Conservation (phyloP, 2,329 filamentous ascomycete genomes). For the Knufia fluminis region DNA sequence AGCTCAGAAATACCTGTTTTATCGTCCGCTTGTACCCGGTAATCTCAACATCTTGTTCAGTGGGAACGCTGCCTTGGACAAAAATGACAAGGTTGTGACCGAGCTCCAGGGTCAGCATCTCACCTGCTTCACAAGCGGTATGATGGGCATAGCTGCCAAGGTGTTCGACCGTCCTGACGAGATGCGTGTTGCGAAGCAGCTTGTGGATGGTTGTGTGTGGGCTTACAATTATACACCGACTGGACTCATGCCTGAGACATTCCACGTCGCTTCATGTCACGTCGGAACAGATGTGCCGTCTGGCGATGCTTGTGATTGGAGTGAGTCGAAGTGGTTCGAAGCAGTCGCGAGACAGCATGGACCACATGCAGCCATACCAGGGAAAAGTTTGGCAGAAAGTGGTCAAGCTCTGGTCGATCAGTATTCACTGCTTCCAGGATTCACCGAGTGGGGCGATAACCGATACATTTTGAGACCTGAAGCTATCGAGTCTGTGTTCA, state of each 20-base stretch:
- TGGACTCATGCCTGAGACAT: constrained; percentile 54
- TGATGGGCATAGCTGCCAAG: constrained; percentile 58
- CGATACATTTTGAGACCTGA: constrained; percentile 57
- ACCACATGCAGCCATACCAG: constrained; percentile 3
- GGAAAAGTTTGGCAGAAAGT: constrained; percentile 19
- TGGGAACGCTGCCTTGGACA: constrained; percentile 36
- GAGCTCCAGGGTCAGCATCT: constrained; percentile 48
- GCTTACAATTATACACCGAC: constrained; percentile 49
- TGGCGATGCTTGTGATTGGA: constrained; percentile 31
- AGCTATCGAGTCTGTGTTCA: constrained; percentile 53
- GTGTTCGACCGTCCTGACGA: constrained; percentile 49
- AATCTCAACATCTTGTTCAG: constrained; percentile 59
- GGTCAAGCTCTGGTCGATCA: constrained; percentile 30
- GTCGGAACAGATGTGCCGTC: constrained; percentile 28
- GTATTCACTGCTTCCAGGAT: constrained; percentile 43
- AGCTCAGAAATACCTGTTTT: constrained; percentile 65
- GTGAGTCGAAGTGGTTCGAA: constrained; percentile 28
- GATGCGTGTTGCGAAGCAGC: constrained; percentile 46
- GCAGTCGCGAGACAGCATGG: constrained; percentile 23
- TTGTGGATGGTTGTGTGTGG: constrained; percentile 57
- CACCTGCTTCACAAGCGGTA: constrained; percentile 61
- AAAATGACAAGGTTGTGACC: constrained; percentile 21
- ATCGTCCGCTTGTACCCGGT: constrained; percentile 62
- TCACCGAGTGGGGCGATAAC: constrained; percentile 46
- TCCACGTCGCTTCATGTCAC: constrained; percentile 40